These are phyloP conservation scores for Trichosporon ovoides DNA, from an alignment of 1,284 basidiomycete species.

Conservation along the genomic window DNA sequence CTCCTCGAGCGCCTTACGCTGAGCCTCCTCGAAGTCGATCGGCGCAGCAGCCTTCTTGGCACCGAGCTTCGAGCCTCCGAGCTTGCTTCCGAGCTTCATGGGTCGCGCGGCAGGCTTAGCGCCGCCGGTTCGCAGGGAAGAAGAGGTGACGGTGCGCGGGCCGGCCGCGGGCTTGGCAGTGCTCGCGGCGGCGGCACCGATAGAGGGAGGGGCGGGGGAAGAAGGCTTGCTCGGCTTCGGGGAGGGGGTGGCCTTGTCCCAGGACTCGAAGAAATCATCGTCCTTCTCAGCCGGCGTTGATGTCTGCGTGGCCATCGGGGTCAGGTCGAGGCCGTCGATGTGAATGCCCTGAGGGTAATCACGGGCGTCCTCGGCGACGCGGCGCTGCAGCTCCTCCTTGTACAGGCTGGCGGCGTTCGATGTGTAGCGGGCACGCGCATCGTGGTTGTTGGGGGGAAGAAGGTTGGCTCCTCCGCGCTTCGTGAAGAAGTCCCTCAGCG, in stretches of 20 bases:
- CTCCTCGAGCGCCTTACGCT: conserved; percentile 78
- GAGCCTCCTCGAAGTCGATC: conserved; percentile 87
- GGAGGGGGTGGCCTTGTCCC: conserved; percentile 63
- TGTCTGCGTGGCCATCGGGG: conserved; percentile 51
- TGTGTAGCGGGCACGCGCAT: conserved; percentile 85
- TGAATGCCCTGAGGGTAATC: conserved; percentile 70
- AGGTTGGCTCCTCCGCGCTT: conserved; percentile 73
- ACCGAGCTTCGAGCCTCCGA: conserved; percentile 57
- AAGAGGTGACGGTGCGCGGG: conserved; percentile 52
- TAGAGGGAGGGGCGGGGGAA: conserved; percentile 36
- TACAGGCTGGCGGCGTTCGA: conserved; percentile 78
- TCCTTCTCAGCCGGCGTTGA: conserved; percentile 48
- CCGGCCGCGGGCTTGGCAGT: conserved; percentile 5
- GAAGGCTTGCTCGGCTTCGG: conserved; percentile 27
- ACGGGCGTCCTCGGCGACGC: conserved; percentile 72
- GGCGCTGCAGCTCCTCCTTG: conserved; percentile 81
- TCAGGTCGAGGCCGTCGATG: conserved; percentile 64
- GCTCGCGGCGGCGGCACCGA: conserved; percentile 33
- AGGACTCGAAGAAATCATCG: conserved; percentile 87
- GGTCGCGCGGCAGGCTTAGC: conserved; percentile 50
- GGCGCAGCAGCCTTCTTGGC: conserved; percentile 70
- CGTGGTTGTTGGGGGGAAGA: conserved; percentile 59
- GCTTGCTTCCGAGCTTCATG: conserved; percentile 63
- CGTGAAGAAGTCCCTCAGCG: conserved; percentile 84
- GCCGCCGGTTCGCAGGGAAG: conserved; percentile 40